Evolutionary conservation across 148 eudicot genomes (phyloP).

Genomic region (Tetragonia tetragonoides): DNA sequence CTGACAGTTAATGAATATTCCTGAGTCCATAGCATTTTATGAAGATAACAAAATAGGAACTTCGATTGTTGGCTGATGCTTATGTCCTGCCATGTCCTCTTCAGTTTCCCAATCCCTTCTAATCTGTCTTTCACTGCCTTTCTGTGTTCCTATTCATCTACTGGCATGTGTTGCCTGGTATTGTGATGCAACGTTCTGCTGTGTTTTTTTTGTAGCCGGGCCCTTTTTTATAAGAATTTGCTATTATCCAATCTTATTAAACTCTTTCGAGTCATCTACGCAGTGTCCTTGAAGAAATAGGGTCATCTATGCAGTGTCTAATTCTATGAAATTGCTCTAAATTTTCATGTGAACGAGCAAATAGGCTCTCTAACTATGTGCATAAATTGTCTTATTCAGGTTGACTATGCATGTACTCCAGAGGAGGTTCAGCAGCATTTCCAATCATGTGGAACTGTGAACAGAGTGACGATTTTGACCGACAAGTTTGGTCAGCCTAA

Average conservation of each 20-base stretch:
- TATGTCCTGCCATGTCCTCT: too few species aligned
- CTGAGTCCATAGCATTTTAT: background rate
- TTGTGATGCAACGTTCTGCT: background rate
- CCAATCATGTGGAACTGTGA: slow-evolving; percentile 77
- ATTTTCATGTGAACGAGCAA: background rate
- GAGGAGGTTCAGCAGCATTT: slow-evolving; percentile 82
- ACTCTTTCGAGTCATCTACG: background rate
- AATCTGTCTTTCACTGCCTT: background rate
- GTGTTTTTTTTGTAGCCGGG: too few species aligned
- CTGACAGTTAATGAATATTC: too few species aligned
- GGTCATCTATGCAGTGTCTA: background rate
- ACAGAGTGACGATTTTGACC: slow-evolving; percentile 65
- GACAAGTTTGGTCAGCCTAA: slow-evolving; percentile 79
- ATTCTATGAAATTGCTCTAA: background rate
- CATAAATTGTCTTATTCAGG: slow-evolving; percentile 32
- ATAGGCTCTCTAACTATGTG: background rate
- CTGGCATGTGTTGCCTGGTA: background rate
- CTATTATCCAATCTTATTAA: background rate
- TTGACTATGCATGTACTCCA: slow-evolving; percentile 77
- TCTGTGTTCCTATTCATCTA: background rate
- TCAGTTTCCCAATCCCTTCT: background rate
- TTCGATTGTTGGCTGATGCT: too few species aligned
- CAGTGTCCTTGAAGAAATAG: too few species aligned
- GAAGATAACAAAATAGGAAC: background rate
- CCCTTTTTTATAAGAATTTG: background rate